phyloP scores from a whole-genome alignment of 1,284 basidiomycete species.

The Pseudomicrostroma phylloplanum region DNA sequence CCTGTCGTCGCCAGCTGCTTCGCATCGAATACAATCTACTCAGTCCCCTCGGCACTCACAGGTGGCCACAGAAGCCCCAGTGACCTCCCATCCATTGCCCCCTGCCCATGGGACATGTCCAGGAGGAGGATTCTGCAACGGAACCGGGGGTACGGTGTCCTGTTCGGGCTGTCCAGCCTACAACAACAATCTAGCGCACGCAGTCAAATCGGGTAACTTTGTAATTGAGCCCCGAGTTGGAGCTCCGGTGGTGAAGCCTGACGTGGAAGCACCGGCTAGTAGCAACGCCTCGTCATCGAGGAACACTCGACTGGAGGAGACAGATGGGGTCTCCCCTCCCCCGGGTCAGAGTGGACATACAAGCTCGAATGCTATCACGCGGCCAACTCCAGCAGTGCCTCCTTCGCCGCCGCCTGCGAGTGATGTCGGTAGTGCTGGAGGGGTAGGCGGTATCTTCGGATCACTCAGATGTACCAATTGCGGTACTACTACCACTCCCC shows the following conservation, averaged over 20 bases:
- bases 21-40: neutral
- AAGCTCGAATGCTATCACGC: neutral
- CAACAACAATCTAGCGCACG: conserved; percentile 43
- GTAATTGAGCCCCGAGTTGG: conserved; percentile 1
- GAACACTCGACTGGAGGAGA: conserved; percentile 3
- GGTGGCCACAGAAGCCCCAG: neutral
- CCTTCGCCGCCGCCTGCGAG: neutral
- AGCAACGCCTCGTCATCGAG: neutral
- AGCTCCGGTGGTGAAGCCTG: conserved; percentile 2
- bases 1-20: neutral
- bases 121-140: conserved; percentile 45
- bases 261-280: neutral
- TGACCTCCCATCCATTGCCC: neutral
- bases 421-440: conserved; percentile 3
- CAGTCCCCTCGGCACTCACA: neutral
- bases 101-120: conserved; percentile 32
- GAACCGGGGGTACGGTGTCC: conserved; percentile 39
- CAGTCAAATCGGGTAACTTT: conserved; percentile 22
- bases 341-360: no score
- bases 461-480: conserved; percentile 67
- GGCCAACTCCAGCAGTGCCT: neutral
- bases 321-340: no score
- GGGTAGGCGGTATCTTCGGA: conserved; percentile 24
- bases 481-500: conserved; percentile 78
- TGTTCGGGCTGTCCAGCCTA: conserved; percentile 45